A percentile compares a stretch with the other conserved stretches of the same genome.
phyloP scores from a whole-genome alignment of 2,329 filamentous ascomycete genomes.

The Alternaria arborescens region DNA sequence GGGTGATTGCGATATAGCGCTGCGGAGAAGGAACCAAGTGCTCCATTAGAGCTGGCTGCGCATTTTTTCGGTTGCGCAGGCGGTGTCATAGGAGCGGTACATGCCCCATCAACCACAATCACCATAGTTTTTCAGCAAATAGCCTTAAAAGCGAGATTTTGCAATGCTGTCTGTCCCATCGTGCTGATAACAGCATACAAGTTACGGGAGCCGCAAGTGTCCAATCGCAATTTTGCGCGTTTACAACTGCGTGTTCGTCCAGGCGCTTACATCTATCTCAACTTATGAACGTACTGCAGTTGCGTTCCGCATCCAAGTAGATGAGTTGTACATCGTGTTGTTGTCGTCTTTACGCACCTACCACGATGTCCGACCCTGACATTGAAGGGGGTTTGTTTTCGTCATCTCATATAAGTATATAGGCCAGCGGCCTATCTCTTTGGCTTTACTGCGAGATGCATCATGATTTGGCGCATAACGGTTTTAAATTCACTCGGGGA shows the following conservation, averaged over 20 bases:
- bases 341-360: too few species aligned
- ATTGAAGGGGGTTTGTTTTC: too few species aligned
- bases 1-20: slow-evolving; percentile 65
- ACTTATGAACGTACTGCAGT: not conserved
- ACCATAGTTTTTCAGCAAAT: not conserved
- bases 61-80: slow-evolving; percentile 73
- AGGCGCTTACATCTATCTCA: not conserved
- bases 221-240: not conserved
- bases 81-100: slow-evolving; percentile 86
- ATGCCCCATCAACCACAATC: slow-evolving; percentile 51
- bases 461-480: not conserved
- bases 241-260: not conserved
- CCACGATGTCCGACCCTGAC: too few species aligned
- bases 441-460: not conserved
- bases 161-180: not conserved
- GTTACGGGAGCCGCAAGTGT: not conserved
- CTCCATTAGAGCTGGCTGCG: slow-evolving; percentile 79
- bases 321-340: not conserved
- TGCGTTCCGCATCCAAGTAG: not conserved
- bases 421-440: too few species aligned
- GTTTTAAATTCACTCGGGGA: not conserved
- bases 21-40: slow-evolving; percentile 65
- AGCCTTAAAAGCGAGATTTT: not conserved
- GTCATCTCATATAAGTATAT: too few species aligned
- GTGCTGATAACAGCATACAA: not conserved